These are phyloP conservation scores for Fusarium incarnatum DNA, from an alignment of 2,329 filamentous ascomycete genomes.

Conservation along the genomic window DNA sequence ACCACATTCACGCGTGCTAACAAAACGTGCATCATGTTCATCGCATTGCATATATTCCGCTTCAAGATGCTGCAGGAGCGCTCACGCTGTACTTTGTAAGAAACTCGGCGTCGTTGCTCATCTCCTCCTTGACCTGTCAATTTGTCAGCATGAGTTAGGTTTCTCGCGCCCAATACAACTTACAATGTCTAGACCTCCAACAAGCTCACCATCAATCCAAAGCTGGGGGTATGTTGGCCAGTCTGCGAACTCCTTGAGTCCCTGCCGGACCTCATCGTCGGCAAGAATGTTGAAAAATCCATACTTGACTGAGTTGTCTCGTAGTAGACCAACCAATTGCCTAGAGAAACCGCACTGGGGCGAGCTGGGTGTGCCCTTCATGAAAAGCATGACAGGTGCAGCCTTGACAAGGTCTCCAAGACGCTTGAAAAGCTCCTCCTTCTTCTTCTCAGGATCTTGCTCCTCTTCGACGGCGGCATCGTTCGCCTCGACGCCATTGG, in stretches of 20 bases:
- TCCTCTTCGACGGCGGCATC: constrained; percentile 60
- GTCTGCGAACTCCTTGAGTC: constrained; percentile 96
- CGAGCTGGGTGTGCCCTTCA: constrained; percentile 92
- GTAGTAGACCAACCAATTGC: constrained; percentile 85
- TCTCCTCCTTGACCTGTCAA: constrained; percentile 88
- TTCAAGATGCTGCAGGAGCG: constrained; percentile 54
- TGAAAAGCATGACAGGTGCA: constrained; percentile 97
- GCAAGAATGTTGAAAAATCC: constrained; percentile 99
- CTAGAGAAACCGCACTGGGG: constrained; percentile 94
- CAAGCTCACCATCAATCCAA: constrained; percentile 89
- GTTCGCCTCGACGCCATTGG: constrained; percentile 54
- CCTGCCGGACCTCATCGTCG: constrained; percentile 96
- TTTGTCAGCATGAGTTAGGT: constrained; percentile 36
- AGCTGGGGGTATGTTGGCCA: constrained; percentile 98
- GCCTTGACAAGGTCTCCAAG: constrained; percentile 90
- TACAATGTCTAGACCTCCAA: constrained; percentile 96
- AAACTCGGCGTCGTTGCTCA: constrained; percentile 85
- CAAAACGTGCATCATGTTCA: constrained; percentile 13
- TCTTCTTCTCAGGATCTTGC: constrained; percentile 69
- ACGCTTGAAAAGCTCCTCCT: constrained; percentile 87
- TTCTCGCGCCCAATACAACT: constrained; percentile 53
- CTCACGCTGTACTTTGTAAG: constrained; percentile 77
- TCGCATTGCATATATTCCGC: constrained; percentile 21
- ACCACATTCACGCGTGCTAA: constrained; percentile 23
- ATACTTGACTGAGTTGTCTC: constrained; percentile 93